Base-by-base conservation (phyloP, 306 rosid species). In the Luffa acutangula region DNA sequence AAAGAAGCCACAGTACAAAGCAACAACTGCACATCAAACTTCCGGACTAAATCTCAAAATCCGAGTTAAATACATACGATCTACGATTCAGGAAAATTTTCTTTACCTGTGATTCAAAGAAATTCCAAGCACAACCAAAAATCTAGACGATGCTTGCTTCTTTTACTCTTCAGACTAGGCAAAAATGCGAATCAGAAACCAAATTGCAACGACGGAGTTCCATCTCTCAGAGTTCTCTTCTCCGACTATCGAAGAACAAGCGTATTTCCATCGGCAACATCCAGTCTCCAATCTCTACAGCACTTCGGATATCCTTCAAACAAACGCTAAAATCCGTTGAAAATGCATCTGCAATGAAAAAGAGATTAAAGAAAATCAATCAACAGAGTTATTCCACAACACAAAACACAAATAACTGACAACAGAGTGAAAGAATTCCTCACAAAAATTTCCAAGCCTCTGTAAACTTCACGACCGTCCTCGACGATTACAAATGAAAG, bases 41-140 rank as follows among this genome's bases (percentile, higher is more conserved):
- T 51, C 33, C 3, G 14, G 13, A 49, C 60, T 73, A 49, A 73
- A 73, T 51, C 78, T 49, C 60, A 34, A 49, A 73, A 73, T 31
- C 60, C 48, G 33, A 74, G 48, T 52, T 36, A 14, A 59, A 14
- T 75, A 82, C 82, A 72, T 43, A 79, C 78, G 89, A 84, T 91
- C 83, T 77, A 77, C 15, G 69, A n/a, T 21, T 79, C 64, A 42
- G 62, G 80, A 45, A 53, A 78, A 59, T 78, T 18, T 78, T 89
- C 77, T 84, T 88, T 86, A 92, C 97, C 96, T 87, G 77, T 77
- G 77, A 71, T 36, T 84, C 84, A 81, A 72, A 17, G 88, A 88
- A 88, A 78, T 81, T n/a, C 59, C 83, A 76, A 69, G 60, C 79
- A 34, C 43, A 72, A 9, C 43, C 59, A 10, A 3, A 59, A 82